Evolutionary conservation across 192 early-diverging fungal genomes (phyloP).

Genomic region (Funneliformis geosporum): DNA sequence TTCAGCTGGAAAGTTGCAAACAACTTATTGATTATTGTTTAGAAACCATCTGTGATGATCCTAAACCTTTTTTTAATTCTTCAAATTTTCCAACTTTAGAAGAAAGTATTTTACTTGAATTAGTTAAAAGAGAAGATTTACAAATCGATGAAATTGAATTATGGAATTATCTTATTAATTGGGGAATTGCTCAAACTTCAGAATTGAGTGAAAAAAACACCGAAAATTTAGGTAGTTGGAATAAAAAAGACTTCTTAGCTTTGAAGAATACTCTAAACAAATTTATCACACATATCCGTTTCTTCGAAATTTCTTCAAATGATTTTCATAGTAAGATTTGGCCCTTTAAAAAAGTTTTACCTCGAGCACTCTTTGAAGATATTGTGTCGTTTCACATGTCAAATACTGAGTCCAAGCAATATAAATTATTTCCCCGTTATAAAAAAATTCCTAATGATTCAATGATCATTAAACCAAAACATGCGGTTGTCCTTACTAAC

Average conservation of each 20-base stretch:
- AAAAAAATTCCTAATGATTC: too few species aligned
- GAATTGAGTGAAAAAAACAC: not conserved
- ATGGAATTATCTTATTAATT: too few species aligned
- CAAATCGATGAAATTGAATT: too few species aligned
- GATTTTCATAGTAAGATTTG: not conserved
- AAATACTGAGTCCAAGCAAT: too few species aligned
- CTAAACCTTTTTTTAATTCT: not conserved
- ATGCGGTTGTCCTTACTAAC: not conserved
- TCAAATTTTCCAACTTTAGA: too few species aligned
- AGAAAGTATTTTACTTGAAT: too few species aligned
- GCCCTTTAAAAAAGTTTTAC: not conserved
- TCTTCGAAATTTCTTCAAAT: conserved; percentile 5
- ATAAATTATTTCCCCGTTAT: too few species aligned
- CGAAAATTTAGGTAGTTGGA: not conserved
- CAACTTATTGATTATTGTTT: not conserved
- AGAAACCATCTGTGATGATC: conserved; percentile 1
- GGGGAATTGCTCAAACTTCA: not conserved
- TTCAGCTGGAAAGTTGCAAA: not conserved
- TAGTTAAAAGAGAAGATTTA: too few species aligned
- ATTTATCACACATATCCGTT: conserved; percentile 9
- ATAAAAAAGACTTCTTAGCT: too few species aligned
- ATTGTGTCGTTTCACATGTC: not conserved
- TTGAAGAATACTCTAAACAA: too few species aligned
- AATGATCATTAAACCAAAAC: not conserved
- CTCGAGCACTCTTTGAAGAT: not conserved